Evolutionary conservation across 306 rosid species (phyloP), one percentile per base, ranked within the genome.

Genomic region (Citrullus colocynthis): DNA sequence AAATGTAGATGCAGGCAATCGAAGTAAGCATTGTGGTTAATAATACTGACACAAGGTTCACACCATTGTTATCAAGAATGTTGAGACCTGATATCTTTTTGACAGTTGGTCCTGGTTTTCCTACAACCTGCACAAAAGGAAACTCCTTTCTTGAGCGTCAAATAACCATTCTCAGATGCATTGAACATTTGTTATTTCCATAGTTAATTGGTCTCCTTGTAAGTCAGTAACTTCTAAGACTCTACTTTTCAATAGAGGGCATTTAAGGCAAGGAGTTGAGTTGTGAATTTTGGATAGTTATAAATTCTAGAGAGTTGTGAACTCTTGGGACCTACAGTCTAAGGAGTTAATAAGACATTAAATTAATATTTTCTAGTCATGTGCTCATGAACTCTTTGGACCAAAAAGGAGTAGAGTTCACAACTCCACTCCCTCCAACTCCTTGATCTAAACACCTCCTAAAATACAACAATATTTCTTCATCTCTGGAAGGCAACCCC

Each of bases 61-160:
- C 98, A 24, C 81, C 97, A 76, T 94, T 94, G 86, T 94, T 94
- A 89, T 91, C 98, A 52, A 94, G 98, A 74, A 82, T 81, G 80
- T 70, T 80, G 75, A 84, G 78, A 75, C 98, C 97, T 18, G 98
- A 91, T 79, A 91, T 94, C 86, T 70, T 88, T 82, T 85, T 85
- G 6, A 91, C 91, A 0, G 96, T 88, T 78, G 96, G 93, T 78
- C 94, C 97, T 69, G 94, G 94, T 83, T 88, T 93, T 70, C 97
- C 98, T 79, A 94, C 98, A 76, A 94, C 86, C 98, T 94, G 85
- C 79, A 76, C 75, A 80, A 21, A 72, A 44, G 54, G 79, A 75
- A 54, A 64, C 74, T 56, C 63, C 41, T 24, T 14, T 16, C 24
- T 61, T 59, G 39, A 77, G 55, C 32, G 20, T 74, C 73, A 65